Evolutionary conservation across 805 yeast species (phyloP).

Genomic region (Cyberlindnera mycetangii): DNA sequence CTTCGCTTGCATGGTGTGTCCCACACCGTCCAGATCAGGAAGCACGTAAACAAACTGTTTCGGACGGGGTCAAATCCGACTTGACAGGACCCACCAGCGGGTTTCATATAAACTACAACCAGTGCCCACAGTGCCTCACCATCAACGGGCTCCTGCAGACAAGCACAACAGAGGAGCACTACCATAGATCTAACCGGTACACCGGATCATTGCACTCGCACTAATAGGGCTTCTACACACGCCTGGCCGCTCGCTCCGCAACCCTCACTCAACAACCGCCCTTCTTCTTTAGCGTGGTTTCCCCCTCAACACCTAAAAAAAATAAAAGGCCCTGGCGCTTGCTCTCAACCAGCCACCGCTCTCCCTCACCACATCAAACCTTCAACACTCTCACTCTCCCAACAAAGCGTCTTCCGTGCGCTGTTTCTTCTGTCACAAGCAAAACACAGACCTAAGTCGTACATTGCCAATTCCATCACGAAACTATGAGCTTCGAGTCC

Average conservation of each 20-base stretch:
- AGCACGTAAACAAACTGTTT: conserved; percentile 15
- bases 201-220: neutral
- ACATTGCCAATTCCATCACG: neutral
- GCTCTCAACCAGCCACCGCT: conserved; percentile 1
- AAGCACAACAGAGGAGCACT: no score
- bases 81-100: conserved; percentile 6
- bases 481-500: conserved; percentile 22
- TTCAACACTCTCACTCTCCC: neutral
- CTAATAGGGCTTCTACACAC: neutral
- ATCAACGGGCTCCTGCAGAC: neutral
- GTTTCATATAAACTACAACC: conserved; percentile 5
- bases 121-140: neutral
- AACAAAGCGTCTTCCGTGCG: neutral
- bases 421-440: neutral
- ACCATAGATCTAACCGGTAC: no score
- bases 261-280: neutral
- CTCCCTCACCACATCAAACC: neutral
- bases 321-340: conserved; percentile 2
- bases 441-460: neutral
- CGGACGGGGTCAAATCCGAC: conserved; percentile 6
- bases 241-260: neutral
- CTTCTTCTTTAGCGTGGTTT: conserved; percentile 1
- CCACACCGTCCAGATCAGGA: conserved; percentile 9
- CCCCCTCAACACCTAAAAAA: conserved; percentile 7
- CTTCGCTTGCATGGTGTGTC: conserved; percentile 11